Conservation (phyloP, 139 green algal genomes). For the Closterium sp. region DNA sequence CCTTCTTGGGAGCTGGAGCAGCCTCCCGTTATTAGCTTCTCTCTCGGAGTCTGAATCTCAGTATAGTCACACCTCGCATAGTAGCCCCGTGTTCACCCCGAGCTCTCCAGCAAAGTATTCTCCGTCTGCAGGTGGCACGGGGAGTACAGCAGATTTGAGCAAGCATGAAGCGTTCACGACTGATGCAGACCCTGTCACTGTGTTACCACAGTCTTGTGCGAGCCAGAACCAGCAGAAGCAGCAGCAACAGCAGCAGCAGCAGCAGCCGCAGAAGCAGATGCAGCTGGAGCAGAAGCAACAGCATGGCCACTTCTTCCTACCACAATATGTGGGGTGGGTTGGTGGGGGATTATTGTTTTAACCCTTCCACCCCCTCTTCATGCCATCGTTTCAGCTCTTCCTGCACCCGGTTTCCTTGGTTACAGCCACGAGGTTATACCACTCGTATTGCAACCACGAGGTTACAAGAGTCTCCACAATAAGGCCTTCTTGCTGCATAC, state of each 20-base stretch:
- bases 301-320: not conserved
- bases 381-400: not conserved
- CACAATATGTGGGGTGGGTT: not conserved
- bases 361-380: not conserved
- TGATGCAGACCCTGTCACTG: not conserved
- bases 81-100: not conserved
- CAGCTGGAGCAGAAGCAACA: not conserved
- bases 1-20: not conserved
- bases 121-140: not conserved
- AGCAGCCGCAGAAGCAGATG: not conserved
- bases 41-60: not conserved
- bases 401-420: not conserved
- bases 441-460: not conserved
- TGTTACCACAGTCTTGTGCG: not conserved
- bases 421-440: not conserved
- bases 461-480: not conserved
- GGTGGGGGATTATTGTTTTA: not conserved
- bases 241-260: not conserved
- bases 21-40: not conserved
- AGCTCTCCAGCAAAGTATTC: not conserved
- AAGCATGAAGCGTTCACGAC: not conserved
- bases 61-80: not conserved
- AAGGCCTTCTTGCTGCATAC: not conserved
- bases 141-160: not conserved
- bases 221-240: not conserved